Percentiles rank a stretch among this genome's conserved stretches.
Conservation (phyloP, 768 basidiomycete species). For the Tulasnella sp. region DNA sequence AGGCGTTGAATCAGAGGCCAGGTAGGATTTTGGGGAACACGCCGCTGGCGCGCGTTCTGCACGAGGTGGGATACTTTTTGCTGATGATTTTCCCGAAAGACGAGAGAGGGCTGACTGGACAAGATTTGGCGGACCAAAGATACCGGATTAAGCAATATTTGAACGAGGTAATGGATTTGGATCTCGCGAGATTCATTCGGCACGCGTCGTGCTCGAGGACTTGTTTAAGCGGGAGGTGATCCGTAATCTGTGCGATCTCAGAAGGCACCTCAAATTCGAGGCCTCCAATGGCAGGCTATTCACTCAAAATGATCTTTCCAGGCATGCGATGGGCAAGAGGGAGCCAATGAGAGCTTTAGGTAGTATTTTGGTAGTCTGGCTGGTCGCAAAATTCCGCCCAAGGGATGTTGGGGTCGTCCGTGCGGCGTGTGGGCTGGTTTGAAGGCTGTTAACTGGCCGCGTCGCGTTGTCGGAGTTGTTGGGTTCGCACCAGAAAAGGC, state of each 20-base stretch:
- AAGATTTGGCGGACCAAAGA: background rate
- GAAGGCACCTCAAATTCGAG: background rate
- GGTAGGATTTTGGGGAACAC: slow-evolving; percentile 7
- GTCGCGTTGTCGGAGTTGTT: too few relatives aligned
- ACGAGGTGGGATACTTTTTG: slow-evolving; percentile 6
- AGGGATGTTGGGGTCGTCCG: background rate
- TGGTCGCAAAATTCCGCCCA: slow-evolving; percentile 4
- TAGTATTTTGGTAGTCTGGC: too few relatives aligned
- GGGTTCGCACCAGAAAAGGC: too few relatives aligned
- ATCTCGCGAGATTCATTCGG: background rate
- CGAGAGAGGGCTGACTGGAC: background rate
- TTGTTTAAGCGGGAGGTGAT: slow-evolving; percentile 1
- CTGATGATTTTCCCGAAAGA: background rate
- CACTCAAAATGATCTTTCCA: slow-evolving; percentile 9
- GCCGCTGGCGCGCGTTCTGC: slow-evolving; percentile 9
- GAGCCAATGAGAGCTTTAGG: too few relatives aligned
- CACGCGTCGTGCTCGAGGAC: slow-evolving; percentile 9
- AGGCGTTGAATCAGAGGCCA: background rate
- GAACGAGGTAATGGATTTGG: slow-evolving; percentile 9
- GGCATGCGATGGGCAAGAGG: background rate
- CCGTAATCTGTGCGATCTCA: slow-evolving; percentile 7
- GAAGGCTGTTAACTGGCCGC: slow-evolving; percentile 1
- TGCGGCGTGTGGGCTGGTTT: background rate
- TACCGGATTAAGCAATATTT: background rate
- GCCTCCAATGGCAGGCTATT: slow-evolving; percentile 8